Conservation (phyloP, 108 stramenopile genomes). For the Discostella pseudostelligera region DNA sequence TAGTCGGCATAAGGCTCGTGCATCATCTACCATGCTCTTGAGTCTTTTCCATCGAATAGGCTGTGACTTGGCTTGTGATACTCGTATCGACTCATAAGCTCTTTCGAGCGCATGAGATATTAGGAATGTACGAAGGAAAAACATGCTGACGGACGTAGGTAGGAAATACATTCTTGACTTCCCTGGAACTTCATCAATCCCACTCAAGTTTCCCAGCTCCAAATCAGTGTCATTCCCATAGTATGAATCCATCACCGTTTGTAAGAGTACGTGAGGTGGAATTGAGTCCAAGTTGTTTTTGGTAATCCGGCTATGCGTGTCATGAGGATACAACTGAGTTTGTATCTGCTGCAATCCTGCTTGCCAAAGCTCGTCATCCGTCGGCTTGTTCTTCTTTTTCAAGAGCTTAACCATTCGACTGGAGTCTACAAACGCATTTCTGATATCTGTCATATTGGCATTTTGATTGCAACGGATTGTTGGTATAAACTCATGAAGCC, state of each 20-base stretch:
- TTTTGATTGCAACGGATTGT: not conserved
- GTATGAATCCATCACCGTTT: conserved; percentile 33
- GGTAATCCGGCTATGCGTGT: not conserved
- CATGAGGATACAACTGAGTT: conserved; percentile 1
- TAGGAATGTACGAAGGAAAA: conserved; percentile 28
- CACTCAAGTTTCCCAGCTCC: not conserved
- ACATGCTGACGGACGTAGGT: conserved; percentile 28
- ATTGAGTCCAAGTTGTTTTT: conserved; percentile 3
- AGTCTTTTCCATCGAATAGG: conserved; percentile 35
- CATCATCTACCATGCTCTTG: conserved; percentile 40
- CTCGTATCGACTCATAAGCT: conserved; percentile 15
- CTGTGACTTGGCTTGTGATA: not conserved
- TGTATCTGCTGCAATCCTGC: not conserved
- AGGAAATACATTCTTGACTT: not conserved
- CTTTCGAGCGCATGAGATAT: conserved; percentile 17
- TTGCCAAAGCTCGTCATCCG: conserved; percentile 11
- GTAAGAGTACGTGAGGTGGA: conserved; percentile 22
- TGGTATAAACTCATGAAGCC: not conserved
- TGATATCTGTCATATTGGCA: not conserved
- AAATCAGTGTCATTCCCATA: conserved; percentile 15
- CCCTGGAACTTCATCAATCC: not conserved
- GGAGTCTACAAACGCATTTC: not conserved
- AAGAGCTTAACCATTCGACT: not conserved
- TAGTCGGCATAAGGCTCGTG: conserved; percentile 18
- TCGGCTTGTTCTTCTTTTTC: not conserved